Evolutionary conservation across 164 flowering plant species (phyloP), one percentile per base, ranked within the genome.

Genomic region (Umbilicus rupestris): DNA sequence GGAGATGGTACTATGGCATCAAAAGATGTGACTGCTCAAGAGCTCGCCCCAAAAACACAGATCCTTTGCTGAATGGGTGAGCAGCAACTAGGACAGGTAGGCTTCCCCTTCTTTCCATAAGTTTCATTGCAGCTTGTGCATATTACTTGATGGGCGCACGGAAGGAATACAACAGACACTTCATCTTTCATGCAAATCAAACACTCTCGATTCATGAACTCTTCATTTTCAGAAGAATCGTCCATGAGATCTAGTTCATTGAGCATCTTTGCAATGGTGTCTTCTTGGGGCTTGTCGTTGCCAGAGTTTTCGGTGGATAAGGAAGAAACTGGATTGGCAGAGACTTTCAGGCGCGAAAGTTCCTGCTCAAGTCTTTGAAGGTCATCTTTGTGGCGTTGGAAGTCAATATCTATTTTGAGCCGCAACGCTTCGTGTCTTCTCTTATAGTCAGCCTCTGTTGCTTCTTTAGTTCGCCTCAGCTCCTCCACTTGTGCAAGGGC

Each of bases 361-460:
- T 95, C 97, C 70, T 92, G 89, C 80, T 95, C 97, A 26, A 95
- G 89, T 63, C 99, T 81, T 73, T 83, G 89, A 52, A 85, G 75
- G 66, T 95, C 99, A 76, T 95, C 97, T 76, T 83, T 90, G 71
- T 95, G 89, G 59, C 97, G 87, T 76, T 94, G 97, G 74, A 87
- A 88, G 75, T 94, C 97, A 63, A 90, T 86, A 75, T 95, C 99
- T 65, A 79, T 81, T 81, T 88, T 90, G 11, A 82, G 80, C 30
- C 92, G 90, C 77, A 88, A 66, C n/a, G 87, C 75, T 72, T 95
- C 99, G 37, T 77, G 86, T 80, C 75, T 86, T 66, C 97, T 82
- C 77, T 86, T 90, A 45, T 69, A 78, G 64, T 65, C 78, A 60
- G 79, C 81, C 75, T 92, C 96, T 28, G 85, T 74, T 57, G 85